These are phyloP conservation scores for Pterula multifida DNA, from an alignment of 1,284 basidiomycete species.

Conservation along the genomic window DNA sequence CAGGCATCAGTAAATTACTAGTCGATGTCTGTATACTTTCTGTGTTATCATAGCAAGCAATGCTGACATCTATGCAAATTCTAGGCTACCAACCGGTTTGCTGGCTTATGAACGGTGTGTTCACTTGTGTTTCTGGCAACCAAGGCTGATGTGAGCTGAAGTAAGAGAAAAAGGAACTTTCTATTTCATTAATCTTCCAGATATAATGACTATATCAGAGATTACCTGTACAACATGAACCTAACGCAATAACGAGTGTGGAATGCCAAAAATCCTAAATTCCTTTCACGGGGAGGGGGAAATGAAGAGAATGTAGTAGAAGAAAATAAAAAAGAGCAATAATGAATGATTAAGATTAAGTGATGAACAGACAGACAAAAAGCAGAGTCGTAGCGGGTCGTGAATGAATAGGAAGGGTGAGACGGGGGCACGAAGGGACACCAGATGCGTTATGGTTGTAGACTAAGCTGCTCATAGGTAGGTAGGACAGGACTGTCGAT, in stretches of 20 bases:
- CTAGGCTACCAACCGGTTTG: slow-evolving; percentile 33
- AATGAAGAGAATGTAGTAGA: slow-evolving; percentile 1
- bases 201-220: background rate
- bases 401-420: too few relatives aligned
- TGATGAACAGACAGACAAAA: background rate
- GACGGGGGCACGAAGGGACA: too few relatives aligned
- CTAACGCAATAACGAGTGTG: background rate
- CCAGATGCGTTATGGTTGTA: slow-evolving; percentile 2
- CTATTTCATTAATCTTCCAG: slow-evolving; percentile 1
- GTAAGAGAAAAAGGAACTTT: background rate
- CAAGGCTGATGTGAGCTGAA: too few relatives aligned
- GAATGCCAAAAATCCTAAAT: background rate
- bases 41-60: background rate
- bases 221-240: background rate
- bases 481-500: slow-evolving; percentile 2
- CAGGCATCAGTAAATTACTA: slow-evolving; percentile 61
- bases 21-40: slow-evolving; percentile 40
- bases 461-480: background rate
- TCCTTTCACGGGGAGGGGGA: slow-evolving; percentile 1
- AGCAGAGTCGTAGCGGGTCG: background rate
- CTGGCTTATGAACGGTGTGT: slow-evolving; percentile 18
- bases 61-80: slow-evolving; percentile 3
- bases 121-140: background rate
- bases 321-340: slow-evolving; percentile 2
- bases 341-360: background rate